phyloP scores from a whole-genome alignment of 257 asterid species.

The Solanum tacnaense region DNA sequence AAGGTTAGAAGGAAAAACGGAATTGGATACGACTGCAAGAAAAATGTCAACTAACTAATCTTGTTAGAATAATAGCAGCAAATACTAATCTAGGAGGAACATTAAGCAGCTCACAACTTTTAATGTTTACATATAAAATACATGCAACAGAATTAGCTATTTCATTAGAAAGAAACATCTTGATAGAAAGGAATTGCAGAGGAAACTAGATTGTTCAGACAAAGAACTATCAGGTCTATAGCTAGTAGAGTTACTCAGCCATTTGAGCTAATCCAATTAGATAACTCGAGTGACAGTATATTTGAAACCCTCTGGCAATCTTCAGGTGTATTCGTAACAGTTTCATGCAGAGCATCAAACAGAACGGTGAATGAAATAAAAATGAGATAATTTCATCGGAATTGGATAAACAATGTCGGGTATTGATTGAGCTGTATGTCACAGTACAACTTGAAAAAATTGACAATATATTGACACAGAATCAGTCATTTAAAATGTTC shows the following conservation, averaged over 20 bases:
- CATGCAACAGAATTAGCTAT: not conserved
- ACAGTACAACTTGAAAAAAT: not conserved
- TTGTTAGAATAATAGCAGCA: not conserved
- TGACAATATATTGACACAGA: not conserved
- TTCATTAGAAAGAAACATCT: not conserved
- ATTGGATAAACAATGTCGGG: not conserved
- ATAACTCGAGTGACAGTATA: not conserved
- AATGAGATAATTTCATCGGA: not conserved
- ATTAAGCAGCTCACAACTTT: not conserved
- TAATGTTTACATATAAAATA: not conserved
- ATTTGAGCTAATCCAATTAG: not conserved
- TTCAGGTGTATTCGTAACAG: not conserved
- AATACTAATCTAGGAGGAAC: not conserved
- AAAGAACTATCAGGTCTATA: not conserved
- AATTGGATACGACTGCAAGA: not conserved
- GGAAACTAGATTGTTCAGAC: not conserved
- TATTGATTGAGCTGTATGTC: not conserved
- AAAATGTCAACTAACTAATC: not conserved
- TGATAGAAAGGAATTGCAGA: not conserved
- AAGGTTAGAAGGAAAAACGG: not conserved
- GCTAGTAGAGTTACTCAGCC: not conserved
- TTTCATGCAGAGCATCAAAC: not conserved
- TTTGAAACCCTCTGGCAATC: not conserved
- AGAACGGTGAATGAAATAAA: not conserved
- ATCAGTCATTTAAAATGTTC: not conserved